These are phyloP conservation scores for Puccinia polysora DNA, from an alignment of 1,284 basidiomycete genomes.

Conservation along the genomic window DNA sequence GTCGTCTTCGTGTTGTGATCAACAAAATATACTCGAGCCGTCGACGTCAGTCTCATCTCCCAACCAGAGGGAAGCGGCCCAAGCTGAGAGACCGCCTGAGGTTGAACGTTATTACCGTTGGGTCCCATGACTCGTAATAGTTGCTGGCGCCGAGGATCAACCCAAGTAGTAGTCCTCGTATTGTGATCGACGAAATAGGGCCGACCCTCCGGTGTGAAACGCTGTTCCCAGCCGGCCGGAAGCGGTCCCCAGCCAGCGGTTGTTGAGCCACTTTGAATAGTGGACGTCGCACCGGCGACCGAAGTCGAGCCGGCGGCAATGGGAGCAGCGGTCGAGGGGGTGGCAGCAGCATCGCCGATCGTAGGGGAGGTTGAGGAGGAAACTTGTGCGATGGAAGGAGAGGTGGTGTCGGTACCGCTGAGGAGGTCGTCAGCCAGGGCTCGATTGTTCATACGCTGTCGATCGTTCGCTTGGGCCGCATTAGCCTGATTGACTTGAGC, in stretches of 20 bases:
- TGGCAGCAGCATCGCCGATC: conserved; percentile 22
- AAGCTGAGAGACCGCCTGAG: conserved; percentile 77
- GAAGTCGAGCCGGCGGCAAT: conserved; percentile 54
- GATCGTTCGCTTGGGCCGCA: conserved; percentile 61
- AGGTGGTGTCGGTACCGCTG: conserved; percentile 53
- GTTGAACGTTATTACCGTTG: conserved; percentile 71
- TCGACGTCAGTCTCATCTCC: conserved; percentile 94
- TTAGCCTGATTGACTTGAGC: conserved; percentile 56
- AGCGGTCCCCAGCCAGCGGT: conserved; percentile 60
- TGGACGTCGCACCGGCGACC: conserved; percentile 45
- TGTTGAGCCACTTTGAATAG: conserved; percentile 61
- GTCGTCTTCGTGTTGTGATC: conserved; percentile 95
- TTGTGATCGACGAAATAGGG: conserved; percentile 73
- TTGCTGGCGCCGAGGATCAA: conserved; percentile 86
- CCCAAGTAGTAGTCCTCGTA: conserved; percentile 92
- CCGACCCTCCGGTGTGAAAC: conserved; percentile 24
- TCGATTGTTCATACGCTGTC: conserved; percentile 71
- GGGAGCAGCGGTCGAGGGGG: conserved; percentile 53
- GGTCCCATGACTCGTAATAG: conserved; percentile 80
- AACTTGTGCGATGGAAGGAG: background rate
- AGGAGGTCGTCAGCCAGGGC: conserved; percentile 74
- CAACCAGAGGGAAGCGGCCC: conserved; percentile 93
- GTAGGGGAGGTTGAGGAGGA: background rate
- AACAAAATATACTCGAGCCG: conserved; percentile 89
- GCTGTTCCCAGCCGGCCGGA: conserved; percentile 56